A percentile compares a stretch with the other conserved stretches of the same genome.
phyloP scores from a whole-genome alignment of 2,329 filamentous ascomycete genomes.

The Trichoderma atroviride region DNA sequence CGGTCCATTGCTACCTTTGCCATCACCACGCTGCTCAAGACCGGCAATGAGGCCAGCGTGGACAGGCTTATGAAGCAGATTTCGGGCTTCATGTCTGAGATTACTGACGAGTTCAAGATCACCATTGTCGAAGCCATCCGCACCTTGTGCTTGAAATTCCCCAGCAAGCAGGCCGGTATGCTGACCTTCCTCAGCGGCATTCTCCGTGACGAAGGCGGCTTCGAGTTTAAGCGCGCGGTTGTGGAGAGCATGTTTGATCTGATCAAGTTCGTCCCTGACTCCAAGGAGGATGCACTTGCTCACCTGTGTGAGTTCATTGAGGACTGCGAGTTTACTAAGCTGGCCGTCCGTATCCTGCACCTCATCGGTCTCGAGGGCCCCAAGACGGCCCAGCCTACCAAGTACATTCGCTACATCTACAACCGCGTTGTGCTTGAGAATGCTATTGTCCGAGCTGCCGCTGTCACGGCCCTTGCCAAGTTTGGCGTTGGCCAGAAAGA shows the following conservation, averaged over 20 bases:
- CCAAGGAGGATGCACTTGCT: constrained; percentile 78
- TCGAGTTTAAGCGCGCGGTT: constrained; percentile 96
- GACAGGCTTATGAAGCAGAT: constrained; percentile 99
- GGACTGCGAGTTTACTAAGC: constrained; percentile 98
- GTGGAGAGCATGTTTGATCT: constrained; percentile 99
- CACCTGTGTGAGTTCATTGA: constrained; percentile 99
- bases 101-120: constrained; percentile 99
- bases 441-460: constrained; percentile 89
- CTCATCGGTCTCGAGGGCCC: constrained; percentile 92
- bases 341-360: constrained; percentile 93
- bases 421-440: constrained; percentile 98
- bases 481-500: constrained; percentile 98
- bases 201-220: constrained; percentile 92
- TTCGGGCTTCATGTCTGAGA: constrained; percentile 96
- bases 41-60: constrained; percentile 94
- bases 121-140: constrained; percentile 99
- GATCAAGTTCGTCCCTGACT: constrained; percentile 97
- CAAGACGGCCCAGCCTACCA: constrained; percentile 92
- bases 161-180: constrained; percentile 97
- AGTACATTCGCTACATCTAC: constrained; percentile 99
- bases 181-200: constrained; percentile 97
- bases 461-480: constrained; percentile 93
- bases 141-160: constrained; percentile 95
- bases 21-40: constrained; percentile 97
- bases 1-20: constrained; percentile 97